Conservation (phyloP, 2,329 filamentous ascomycete species). For the Cladosporium sp. region DNA sequence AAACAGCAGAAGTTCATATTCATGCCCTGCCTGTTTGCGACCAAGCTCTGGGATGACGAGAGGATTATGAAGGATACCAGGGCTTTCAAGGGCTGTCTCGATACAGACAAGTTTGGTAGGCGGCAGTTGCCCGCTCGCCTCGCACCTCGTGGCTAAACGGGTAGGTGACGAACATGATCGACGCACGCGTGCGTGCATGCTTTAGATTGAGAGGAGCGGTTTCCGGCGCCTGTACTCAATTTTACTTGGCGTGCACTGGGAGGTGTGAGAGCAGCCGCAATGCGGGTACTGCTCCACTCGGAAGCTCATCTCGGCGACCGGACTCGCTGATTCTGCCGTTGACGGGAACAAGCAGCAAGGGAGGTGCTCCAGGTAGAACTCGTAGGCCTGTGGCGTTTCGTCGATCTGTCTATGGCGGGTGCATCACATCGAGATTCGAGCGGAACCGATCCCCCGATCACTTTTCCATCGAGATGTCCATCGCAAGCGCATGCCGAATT, state of each 20-base stretch:
- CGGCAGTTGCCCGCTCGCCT: neutral
- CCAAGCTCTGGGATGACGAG: neutral
- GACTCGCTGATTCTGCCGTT: neutral
- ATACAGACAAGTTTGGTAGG: neutral
- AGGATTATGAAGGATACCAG: neutral
- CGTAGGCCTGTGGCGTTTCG: neutral
- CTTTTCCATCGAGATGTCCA: neutral
- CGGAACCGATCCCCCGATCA: neutral
- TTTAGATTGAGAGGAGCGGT: neutral
- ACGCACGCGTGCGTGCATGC: neutral
- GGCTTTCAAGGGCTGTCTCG: neutral
- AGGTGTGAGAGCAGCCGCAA: neutral
- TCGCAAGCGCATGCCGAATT: neutral
- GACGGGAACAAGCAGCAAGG: neutral
- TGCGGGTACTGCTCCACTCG: neutral
- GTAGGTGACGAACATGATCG: neutral
- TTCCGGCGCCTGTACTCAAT: neutral
- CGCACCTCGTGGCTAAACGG: neutral
- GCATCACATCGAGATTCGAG: neutral
- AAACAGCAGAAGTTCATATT: neutral
- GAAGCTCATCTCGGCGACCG: neutral
- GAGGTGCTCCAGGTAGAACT: neutral
- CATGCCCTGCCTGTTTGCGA: neutral
- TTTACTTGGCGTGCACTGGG: neutral
- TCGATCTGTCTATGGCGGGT: neutral